phyloP scores from a whole-genome alignment of 2,329 filamentous ascomycete species.

The Venturia oleaginea region DNA sequence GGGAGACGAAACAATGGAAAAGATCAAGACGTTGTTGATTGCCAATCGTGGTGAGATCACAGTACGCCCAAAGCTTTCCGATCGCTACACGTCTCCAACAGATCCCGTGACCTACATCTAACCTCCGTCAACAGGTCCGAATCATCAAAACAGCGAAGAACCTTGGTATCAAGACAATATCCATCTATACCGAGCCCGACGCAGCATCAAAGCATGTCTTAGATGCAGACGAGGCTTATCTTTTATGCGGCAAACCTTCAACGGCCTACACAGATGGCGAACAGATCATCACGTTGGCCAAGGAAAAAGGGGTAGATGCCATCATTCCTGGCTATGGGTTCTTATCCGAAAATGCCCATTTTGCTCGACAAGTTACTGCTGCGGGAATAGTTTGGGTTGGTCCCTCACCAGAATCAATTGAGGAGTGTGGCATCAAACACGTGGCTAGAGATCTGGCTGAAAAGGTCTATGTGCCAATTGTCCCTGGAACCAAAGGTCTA shows the following conservation, averaged over 20 bases:
- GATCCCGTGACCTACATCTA: not conserved
- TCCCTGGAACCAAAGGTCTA: constrained; percentile 42
- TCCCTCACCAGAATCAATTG: constrained; percentile 44
- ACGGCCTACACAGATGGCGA: constrained; percentile 42
- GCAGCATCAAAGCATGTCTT: constrained; percentile 45
- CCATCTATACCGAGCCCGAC: constrained; percentile 51
- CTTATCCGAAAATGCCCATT: constrained; percentile 53
- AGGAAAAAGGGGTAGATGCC: constrained; percentile 41
- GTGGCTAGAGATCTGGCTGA: constrained; percentile 45
- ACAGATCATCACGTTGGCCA: constrained; percentile 44
- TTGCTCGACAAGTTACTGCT: constrained; percentile 44
- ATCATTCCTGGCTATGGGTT: constrained; percentile 62
- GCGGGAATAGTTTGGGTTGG: constrained; percentile 53
- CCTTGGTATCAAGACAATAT: constrained; percentile 43
- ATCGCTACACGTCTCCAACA: not conserved
- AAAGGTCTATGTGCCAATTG: constrained; percentile 44
- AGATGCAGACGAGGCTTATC: constrained; percentile 44
- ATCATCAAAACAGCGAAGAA: constrained; percentile 18
- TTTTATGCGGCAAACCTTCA: constrained; percentile 39
- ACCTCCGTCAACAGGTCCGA: not conserved
- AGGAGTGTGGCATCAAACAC: constrained; percentile 51
- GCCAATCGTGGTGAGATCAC: constrained; percentile 54
- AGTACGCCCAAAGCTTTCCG: constrained; percentile 18
- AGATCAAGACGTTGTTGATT: constrained; percentile 44
- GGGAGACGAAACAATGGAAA: constrained; percentile 14